Evolutionary conservation across 2,329 filamentous ascomycete species (phyloP).

Genomic region (Fusarium camptoceras): DNA sequence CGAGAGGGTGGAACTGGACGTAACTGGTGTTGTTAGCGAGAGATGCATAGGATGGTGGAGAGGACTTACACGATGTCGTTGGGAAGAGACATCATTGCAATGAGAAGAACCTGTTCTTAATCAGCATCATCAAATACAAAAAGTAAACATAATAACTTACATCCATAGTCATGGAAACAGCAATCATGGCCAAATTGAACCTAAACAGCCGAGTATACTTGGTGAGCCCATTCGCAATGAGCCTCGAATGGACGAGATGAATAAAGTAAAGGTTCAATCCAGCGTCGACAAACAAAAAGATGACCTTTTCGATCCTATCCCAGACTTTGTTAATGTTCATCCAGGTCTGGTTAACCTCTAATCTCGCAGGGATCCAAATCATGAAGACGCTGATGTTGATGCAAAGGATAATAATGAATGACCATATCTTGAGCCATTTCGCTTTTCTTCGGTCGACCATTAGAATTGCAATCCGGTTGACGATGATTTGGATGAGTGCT

Average conservation of each 20-base stretch:
- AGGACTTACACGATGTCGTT: conserved; percentile 47
- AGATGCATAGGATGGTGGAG: rapidly evolving
- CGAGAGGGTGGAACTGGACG: conserved; percentile 64
- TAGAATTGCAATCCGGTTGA: conserved; percentile 65
- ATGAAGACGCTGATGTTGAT: conserved; percentile 65
- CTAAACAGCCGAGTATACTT: conserved; percentile 61
- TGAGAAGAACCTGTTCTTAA: conserved; percentile 40
- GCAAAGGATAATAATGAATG: conserved; percentile 57
- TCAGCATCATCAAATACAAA: conserved; percentile 2
- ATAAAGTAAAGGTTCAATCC: conserved; percentile 66
- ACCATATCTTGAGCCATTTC: conserved; percentile 56
- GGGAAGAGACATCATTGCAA: conserved; percentile 49
- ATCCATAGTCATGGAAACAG: conserved; percentile 49
- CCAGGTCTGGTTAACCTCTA: conserved; percentile 56
- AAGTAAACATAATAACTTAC: neutral
- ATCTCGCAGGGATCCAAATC: conserved; percentile 66
- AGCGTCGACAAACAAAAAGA: conserved; percentile 63
- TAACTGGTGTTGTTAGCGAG: conserved; percentile 40
- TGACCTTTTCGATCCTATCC: conserved; percentile 65
- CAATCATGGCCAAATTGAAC: conserved; percentile 49
- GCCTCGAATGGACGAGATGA: conserved; percentile 56
- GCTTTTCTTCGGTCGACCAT: conserved; percentile 55
- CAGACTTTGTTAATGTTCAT: conserved; percentile 62
- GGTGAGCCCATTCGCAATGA: conserved; percentile 60
- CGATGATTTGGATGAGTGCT: conserved; percentile 66